phyloP scores from a whole-genome alignment of 805 yeast species.

The Yamadazyma laniorum region DNA sequence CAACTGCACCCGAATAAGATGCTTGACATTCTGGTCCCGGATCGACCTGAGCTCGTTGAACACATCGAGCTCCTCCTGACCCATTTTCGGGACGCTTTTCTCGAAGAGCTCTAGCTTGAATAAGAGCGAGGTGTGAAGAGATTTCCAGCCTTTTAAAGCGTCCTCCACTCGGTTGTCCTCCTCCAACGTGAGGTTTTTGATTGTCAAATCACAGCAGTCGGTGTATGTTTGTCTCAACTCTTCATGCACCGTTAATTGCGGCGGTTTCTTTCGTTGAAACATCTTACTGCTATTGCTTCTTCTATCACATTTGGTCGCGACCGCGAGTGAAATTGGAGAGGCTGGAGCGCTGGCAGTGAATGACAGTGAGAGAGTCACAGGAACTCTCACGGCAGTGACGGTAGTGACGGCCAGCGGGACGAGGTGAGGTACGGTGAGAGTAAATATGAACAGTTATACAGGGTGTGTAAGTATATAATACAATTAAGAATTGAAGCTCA shows the following conservation, averaged over 20 bases:
- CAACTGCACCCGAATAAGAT: slow-evolving; percentile 39
- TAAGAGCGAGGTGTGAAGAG: slow-evolving; percentile 60
- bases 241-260: slow-evolving; percentile 49
- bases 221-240: slow-evolving; percentile 60
- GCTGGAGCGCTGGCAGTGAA: too few species aligned
- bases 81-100: slow-evolving; percentile 32
- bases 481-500: slow-evolving; percentile 15
- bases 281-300: too few species aligned
- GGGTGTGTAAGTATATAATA: too few species aligned
- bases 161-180: slow-evolving; percentile 50
- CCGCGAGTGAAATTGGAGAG: too few species aligned
- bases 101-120: slow-evolving; percentile 56
- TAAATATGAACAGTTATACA: too few species aligned
- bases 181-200: slow-evolving; percentile 57
- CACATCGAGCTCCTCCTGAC: slow-evolving; percentile 23
- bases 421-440: too few species aligned
- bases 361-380: too few species aligned
- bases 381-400: too few species aligned
- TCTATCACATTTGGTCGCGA: too few species aligned
- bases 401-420: too few species aligned
- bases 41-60: slow-evolving; percentile 34
- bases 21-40: slow-evolving; percentile 43
- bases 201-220: slow-evolving; percentile 58
- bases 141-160: slow-evolving; percentile 72
- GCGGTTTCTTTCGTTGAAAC: slow-evolving; percentile 59